Percentiles rank a stretch among this genome's conserved stretches.
Conservation (phyloP, 306 rosid genomes). For the Ammopiptanthus mongolicus region DNA sequence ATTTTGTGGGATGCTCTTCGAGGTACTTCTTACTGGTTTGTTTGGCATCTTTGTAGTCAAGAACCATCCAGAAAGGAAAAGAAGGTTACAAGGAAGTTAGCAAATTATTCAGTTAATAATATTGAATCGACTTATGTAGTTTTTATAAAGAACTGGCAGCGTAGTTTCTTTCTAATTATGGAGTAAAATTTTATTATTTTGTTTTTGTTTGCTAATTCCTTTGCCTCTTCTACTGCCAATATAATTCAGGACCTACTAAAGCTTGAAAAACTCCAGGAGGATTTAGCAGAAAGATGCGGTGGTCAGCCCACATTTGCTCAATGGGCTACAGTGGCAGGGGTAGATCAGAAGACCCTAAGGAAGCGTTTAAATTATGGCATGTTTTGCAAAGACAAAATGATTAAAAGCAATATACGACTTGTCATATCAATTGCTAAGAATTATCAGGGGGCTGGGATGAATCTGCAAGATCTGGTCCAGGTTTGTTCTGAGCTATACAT, state of each 20-base stretch:
- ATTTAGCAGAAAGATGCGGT: constrained; percentile 69
- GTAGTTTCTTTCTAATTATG: not conserved
- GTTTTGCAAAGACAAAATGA: constrained; percentile 88
- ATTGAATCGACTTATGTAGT: not conserved
- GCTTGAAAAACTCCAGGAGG: constrained; percentile 81
- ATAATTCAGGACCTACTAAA: constrained; percentile 67
- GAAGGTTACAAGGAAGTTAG: not conserved
- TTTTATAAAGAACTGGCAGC: not conserved
- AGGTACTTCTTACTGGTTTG: constrained; percentile 13
- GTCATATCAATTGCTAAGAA: constrained; percentile 95
- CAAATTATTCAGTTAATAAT: constrained; percentile 7
- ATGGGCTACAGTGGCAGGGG: constrained; percentile 94
- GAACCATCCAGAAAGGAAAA: not conserved
- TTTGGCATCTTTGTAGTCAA: not conserved
- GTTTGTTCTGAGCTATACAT: constrained; percentile 33
- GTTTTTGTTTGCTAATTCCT: constrained; percentile 16
- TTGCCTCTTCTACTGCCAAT: constrained; percentile 25
- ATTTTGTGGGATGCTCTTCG: not conserved
- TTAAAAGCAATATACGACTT: constrained; percentile 87
- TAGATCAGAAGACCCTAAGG: constrained; percentile 77
- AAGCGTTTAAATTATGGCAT: constrained; percentile 68
- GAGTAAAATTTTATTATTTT: not conserved
- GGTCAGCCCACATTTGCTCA: constrained; percentile 70
- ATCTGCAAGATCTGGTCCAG: constrained; percentile 96
- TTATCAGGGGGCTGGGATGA: constrained; percentile 90